Evolutionary conservation across 2,329 filamentous ascomycete species (phyloP).

Genomic region (Fusarium tjaetaba): DNA sequence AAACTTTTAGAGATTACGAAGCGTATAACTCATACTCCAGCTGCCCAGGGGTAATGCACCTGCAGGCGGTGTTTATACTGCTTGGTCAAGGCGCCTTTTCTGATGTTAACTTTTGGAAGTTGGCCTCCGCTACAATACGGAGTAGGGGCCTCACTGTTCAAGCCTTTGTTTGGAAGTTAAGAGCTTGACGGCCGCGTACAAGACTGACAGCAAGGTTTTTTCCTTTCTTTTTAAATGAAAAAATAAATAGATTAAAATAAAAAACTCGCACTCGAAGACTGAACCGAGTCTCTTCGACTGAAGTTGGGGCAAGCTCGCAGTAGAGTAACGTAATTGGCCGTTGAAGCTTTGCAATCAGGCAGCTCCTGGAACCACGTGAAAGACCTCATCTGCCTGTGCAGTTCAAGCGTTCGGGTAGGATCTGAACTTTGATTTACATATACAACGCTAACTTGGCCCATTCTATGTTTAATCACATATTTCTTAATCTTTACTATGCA

Average conservation of each 20-base stretch:
- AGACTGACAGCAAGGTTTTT: background rate
- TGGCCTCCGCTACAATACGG: background rate
- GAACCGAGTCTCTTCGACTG: background rate
- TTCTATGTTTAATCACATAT: background rate
- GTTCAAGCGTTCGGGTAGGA: background rate
- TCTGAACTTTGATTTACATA: background rate
- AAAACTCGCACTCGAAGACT: background rate
- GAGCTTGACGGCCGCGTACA: background rate
- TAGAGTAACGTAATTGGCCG: background rate
- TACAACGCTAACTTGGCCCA: background rate
- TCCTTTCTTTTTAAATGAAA: no score
- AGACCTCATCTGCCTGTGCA: background rate
- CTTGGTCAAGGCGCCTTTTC: background rate
- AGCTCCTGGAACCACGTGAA: background rate
- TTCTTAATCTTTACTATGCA: background rate
- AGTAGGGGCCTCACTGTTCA: background rate
- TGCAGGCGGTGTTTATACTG: background rate
- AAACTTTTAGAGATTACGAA: background rate
- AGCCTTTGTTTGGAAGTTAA: background rate
- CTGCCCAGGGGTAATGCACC: background rate
- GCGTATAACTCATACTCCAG: background rate
- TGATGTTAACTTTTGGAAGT: background rate
- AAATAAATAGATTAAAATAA: no score
- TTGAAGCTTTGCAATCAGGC: background rate
- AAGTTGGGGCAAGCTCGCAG: background rate